A percentile compares a stretch with the other conserved stretches of the same genome.
Conservation (phyloP, 1,139 yeast genomes). For the Schwanniomyces etchellsii region DNA sequence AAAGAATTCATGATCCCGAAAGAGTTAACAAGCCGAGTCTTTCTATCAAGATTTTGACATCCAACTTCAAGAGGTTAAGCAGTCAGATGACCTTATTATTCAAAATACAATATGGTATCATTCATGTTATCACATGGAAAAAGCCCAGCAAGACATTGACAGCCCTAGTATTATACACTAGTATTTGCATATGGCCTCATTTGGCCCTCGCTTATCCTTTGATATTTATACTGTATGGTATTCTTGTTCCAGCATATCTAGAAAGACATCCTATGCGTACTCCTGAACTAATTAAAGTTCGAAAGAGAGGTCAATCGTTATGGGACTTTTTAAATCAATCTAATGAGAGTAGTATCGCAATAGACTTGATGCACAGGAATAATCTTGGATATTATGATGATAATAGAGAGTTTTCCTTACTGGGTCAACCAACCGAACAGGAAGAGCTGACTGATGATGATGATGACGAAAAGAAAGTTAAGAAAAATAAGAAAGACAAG, state of each 20-base stretch:
- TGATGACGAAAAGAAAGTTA: conserved; percentile 1
- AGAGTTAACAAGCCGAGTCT: conserved; percentile 42
- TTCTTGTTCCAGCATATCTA: conserved; percentile 68
- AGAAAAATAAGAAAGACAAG: conserved; percentile 8
- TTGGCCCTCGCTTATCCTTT: conserved; percentile 62
- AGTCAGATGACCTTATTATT: conserved; percentile 49
- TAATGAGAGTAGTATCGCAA: conserved; percentile 33
- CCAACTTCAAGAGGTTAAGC: conserved; percentile 49
- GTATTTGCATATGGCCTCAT: conserved; percentile 66
- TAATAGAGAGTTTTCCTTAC: conserved; percentile 7
- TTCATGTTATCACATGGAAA: conserved; percentile 58
- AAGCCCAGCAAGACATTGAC: conserved; percentile 54
- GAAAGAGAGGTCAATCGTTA: conserved; percentile 52
- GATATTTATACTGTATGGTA: conserved; percentile 47
- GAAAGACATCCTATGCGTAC: conserved; percentile 61
- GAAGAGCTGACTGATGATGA: conserved; percentile 9
- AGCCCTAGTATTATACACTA: conserved; percentile 47
- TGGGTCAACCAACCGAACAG: conserved; percentile 9
- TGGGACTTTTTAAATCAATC: conserved; percentile 45
- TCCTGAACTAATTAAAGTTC: conserved; percentile 36
- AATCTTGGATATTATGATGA: no score
- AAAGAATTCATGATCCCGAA: conserved; percentile 39
- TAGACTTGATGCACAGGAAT: conserved; percentile 13
- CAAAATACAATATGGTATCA: conserved; percentile 48
- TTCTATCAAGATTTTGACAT: conserved; percentile 42